A percentile compares a stretch with the other conserved stretches of the same genome.
These are phyloP conservation scores for Paramecium tetraurelia DNA, from an alignment of 73 alveolate genomes.

Conservation along the genomic window DNA sequence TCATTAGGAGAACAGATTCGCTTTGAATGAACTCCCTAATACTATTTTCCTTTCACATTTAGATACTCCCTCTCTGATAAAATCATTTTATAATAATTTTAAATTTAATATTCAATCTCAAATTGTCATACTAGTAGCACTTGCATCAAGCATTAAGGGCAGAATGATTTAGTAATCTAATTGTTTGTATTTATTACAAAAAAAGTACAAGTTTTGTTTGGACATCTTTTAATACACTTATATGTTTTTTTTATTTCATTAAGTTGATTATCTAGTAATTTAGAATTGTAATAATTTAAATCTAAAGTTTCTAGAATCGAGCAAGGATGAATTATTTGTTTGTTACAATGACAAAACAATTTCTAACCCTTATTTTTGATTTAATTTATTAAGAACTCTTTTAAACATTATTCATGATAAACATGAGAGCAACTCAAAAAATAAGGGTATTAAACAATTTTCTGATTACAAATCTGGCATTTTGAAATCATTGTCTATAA, in stretches of 20 bases:
- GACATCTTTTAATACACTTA: not conserved
- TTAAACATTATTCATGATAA: not conserved
- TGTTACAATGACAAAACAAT: not conserved
- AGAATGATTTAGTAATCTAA: not conserved
- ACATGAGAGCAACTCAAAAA: not conserved
- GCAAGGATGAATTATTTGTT: not conserved
- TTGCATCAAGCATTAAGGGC: not conserved
- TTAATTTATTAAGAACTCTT: not conserved
- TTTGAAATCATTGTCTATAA: not conserved
- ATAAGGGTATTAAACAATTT: not conserved
- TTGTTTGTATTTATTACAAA: not conserved
- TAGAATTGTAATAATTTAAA: no score
- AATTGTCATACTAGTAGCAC: not conserved
- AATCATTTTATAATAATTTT: not conserved
- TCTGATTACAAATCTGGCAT: not conserved
- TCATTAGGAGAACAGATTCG: not conserved
- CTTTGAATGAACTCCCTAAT: not conserved
- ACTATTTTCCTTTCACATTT: not conserved
- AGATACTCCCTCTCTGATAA: not conserved
- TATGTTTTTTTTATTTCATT: not conserved
- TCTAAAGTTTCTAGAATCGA: not conserved
- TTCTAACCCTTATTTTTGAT: no score
- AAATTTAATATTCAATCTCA: not conserved
- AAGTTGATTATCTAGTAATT: no score
- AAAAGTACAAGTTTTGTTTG: not conserved